Percentiles rank a stretch among this genome's conserved stretches.
Conservation (phyloP, 2,329 filamentous ascomycete species). For the Xylaria sp. region DNA sequence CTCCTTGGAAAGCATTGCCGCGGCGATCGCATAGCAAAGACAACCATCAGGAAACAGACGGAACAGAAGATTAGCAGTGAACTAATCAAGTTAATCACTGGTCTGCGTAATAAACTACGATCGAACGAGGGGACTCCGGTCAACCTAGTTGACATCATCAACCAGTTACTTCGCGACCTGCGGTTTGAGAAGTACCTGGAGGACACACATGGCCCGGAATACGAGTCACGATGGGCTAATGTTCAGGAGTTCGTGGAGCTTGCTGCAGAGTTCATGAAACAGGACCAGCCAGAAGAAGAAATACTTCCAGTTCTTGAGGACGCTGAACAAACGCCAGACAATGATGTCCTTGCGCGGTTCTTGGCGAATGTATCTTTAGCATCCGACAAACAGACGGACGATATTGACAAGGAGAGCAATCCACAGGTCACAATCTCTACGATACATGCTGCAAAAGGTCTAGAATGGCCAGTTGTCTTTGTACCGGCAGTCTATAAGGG, state of each 20-base stretch:
- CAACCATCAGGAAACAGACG: slow-evolving; percentile 52
- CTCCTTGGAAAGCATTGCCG: slow-evolving; percentile 63
- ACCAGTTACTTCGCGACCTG: slow-evolving; percentile 64
- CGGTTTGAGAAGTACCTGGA: slow-evolving; percentile 75
- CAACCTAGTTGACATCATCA: slow-evolving; percentile 52
- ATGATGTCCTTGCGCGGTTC: slow-evolving; percentile 70
- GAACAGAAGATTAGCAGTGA: slow-evolving; percentile 57
- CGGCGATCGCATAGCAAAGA: slow-evolving; percentile 50
- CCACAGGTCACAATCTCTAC: slow-evolving; percentile 86
- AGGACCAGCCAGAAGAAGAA: slow-evolving; percentile 53
- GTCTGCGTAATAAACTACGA: slow-evolving; percentile 38
- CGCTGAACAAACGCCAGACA: slow-evolving; percentile 68
- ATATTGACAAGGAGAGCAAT: slow-evolving; percentile 57
- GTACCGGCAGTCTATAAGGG: slow-evolving; percentile 88
- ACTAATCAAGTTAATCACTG: slow-evolving; percentile 49
- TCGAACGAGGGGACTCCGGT: slow-evolving; percentile 35
- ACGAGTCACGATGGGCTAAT: slow-evolving; percentile 82
- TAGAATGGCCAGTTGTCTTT: slow-evolving; percentile 97
- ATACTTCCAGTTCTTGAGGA: slow-evolving; percentile 70
- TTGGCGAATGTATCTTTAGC: slow-evolving; percentile 90
- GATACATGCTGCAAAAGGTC: slow-evolving; percentile 92
- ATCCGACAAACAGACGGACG: slow-evolving; percentile 71
- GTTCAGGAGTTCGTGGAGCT: slow-evolving; percentile 85
- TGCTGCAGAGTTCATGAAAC: slow-evolving; percentile 69
- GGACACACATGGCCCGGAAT: slow-evolving; percentile 65